These are phyloP conservation scores for Thymus mandschuricus DNA, from an alignment of 257 asterid species.

Conservation along the genomic window DNA sequence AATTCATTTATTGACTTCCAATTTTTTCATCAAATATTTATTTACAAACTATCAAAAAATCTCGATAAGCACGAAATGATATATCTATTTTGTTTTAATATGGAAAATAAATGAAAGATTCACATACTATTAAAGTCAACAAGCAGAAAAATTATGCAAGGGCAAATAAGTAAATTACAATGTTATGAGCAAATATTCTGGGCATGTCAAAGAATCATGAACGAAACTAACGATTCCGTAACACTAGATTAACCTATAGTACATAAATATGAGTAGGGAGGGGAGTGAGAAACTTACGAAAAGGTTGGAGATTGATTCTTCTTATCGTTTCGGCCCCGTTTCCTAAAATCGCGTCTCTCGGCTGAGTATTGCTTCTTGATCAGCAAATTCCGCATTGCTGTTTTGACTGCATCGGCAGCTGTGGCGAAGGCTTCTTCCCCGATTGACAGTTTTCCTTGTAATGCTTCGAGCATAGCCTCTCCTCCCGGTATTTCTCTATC, in stretches of 20 bases:
- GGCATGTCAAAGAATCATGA: not conserved
- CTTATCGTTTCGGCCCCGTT: conserved; percentile 76
- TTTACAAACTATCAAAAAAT: not conserved
- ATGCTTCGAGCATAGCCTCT: conserved; percentile 49
- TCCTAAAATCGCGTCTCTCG: conserved; percentile 73
- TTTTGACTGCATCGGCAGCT: conserved; percentile 83
- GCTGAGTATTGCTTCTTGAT: conserved; percentile 84
- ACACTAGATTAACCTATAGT: not conserved
- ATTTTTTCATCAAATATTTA: conserved; percentile 6
- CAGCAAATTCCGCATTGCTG: conserved; percentile 75
- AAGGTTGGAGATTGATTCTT: conserved; percentile 39
- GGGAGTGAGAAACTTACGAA: not conserved
- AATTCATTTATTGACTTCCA: not conserved
- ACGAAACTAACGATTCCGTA: not conserved
- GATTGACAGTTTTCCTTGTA: conserved; percentile 67
- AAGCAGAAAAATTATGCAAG: not conserved
- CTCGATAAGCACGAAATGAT: not conserved
- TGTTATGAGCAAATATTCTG: not conserved
- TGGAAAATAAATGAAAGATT: not conserved
- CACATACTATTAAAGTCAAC: not conserved
- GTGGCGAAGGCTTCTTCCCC: conserved; percentile 62
- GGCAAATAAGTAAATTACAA: too few relatives aligned
- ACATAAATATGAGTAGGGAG: conserved; percentile 5
- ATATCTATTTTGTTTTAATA: not conserved
- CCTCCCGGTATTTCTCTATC: conserved; percentile 72